A percentile compares a stretch with the other conserved stretches of the same genome.
Evolutionary conservation across 192 early-diverging fungal species (phyloP).

Genomic region (Coemansia sp.): DNA sequence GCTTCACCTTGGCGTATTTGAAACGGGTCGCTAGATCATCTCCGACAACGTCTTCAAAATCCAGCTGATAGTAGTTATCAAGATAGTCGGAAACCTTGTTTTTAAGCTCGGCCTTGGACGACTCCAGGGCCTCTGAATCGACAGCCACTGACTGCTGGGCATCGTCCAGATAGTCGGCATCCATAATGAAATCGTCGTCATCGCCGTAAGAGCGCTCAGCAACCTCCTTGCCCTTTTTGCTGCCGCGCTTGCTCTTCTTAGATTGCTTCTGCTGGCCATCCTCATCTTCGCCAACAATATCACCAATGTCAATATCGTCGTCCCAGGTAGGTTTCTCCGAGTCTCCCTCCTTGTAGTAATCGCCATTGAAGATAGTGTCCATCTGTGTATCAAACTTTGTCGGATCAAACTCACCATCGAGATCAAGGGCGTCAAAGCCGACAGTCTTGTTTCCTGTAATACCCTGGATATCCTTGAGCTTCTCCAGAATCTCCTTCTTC

Average conservation of each 20-base stretch:
- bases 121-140: conserved; percentile 9
- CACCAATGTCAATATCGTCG: conserved; percentile 79
- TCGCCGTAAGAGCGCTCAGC: conserved; percentile 3
- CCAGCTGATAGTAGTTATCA: conserved; percentile 89
- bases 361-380: conserved; percentile 64
- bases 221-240: conserved; percentile 43
- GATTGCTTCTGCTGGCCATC: conserved; percentile 21
- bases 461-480: conserved; percentile 81
- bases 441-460: conserved; percentile 73
- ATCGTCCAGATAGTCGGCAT: conserved; percentile 83
- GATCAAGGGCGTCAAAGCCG: conserved; percentile 76
- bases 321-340: conserved; percentile 83
- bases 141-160: conserved; percentile 36
- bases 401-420: conserved; percentile 94
- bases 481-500: conserved; percentile 79
- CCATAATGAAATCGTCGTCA: conserved; percentile 82
- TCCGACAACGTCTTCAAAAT: conserved; percentile 86
- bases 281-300: conserved; percentile 57
- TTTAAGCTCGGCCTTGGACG: conserved; percentile 33
- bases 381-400: conserved; percentile 84
- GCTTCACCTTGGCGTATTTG: conserved; percentile 84
- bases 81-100: conserved; percentile 69
- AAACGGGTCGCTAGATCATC: conserved; percentile 86
- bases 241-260: conserved; percentile 31
- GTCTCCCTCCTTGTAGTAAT: conserved; percentile 38